These are phyloP conservation scores for Scytalidium sp. DNA, from an alignment of 2,329 filamentous ascomycete genomes.

Conservation along the genomic window DNA sequence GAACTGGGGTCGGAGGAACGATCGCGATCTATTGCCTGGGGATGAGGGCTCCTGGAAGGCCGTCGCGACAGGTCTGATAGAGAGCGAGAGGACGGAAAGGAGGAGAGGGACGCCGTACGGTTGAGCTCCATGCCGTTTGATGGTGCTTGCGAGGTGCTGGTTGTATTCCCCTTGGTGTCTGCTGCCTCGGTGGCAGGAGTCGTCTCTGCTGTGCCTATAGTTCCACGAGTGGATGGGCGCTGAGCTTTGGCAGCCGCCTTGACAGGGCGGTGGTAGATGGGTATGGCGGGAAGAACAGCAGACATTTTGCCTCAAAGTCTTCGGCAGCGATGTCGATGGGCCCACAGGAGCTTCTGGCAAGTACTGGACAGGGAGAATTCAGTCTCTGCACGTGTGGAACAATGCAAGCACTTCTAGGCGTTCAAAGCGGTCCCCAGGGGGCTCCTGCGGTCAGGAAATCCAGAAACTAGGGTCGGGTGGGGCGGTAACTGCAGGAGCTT, in stretches of 20 bases:
- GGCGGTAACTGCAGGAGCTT: background rate
- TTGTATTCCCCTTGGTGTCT: constrained; percentile 31
- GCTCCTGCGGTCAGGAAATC: background rate
- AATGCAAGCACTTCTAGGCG: background rate
- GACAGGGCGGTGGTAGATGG: constrained; percentile 12
- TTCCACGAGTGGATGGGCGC: constrained; percentile 21
- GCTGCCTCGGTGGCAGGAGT: constrained; percentile 20
- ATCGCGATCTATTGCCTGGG: constrained; percentile 45
- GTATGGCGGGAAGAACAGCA: constrained; percentile 11
- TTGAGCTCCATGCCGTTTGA: constrained; percentile 30
- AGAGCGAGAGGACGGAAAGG: constrained; percentile 55
- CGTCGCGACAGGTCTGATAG: constrained; percentile 56
- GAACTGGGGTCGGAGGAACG: constrained; percentile 57
- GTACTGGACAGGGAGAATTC: background rate
- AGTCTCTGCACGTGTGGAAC: background rate
- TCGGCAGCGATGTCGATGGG: background rate
- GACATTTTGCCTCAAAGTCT: constrained; percentile 7
- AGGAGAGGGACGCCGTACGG: constrained; percentile 59
- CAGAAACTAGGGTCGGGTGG: background rate
- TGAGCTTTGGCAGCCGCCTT: constrained; percentile 14
- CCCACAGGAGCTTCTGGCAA: background rate
- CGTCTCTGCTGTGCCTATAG: constrained; percentile 19
- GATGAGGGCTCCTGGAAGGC: constrained; percentile 53
- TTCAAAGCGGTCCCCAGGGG: background rate
- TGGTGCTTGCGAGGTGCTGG: constrained; percentile 4